A percentile compares a stretch with the other conserved stretches of the same genome.
Evolutionary conservation across 768 basidiomycete genomes (phyloP).

Genomic region (Podaxis mareebaensis): DNA sequence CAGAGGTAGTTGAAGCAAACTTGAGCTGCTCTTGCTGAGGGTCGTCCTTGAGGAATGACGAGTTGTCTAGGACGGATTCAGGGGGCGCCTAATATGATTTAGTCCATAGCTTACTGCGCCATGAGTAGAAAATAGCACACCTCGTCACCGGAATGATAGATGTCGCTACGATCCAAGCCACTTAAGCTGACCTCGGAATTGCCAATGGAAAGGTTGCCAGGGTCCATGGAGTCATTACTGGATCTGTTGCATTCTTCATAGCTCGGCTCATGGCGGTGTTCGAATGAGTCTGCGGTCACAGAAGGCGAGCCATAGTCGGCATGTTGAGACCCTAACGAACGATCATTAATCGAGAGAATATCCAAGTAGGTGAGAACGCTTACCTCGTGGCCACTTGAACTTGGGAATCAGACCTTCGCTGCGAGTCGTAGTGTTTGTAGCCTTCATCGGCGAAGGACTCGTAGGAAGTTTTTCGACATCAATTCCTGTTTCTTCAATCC

Average conservation of each 20-base stretch:
- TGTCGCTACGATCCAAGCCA: constrained; percentile 9
- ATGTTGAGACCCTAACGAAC: constrained; percentile 15
- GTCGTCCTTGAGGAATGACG: constrained; percentile 9
- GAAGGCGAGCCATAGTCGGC: constrained; percentile 19
- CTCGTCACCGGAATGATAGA: constrained; percentile 14
- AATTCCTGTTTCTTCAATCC: constrained; percentile 25
- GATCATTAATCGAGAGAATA: constrained; percentile 12
- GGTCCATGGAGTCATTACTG: constrained; percentile 28
- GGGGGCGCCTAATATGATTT: constrained; percentile 2
- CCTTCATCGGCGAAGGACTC: constrained; percentile 41
- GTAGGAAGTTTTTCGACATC: constrained; percentile 32
- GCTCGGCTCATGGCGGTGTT: constrained; percentile 26
- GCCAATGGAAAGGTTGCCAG: constrained; percentile 29
- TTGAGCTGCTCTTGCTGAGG: not conserved
- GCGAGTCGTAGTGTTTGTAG: constrained; percentile 1
- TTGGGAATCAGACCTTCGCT: constrained; percentile 34
- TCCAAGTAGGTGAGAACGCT: not conserved
- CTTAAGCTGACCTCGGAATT: constrained; percentile 30
- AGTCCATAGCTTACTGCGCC: not conserved
- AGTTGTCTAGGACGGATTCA: constrained; percentile 2
- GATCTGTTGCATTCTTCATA: constrained; percentile 20
- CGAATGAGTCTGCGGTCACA: constrained; percentile 28
- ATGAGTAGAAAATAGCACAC: not conserved
- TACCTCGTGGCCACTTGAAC: constrained; percentile 30
- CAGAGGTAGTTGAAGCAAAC: not conserved